Conservation (phyloP, 495 filamentous ascomycete species). For the Bacidia rubella region DNA sequence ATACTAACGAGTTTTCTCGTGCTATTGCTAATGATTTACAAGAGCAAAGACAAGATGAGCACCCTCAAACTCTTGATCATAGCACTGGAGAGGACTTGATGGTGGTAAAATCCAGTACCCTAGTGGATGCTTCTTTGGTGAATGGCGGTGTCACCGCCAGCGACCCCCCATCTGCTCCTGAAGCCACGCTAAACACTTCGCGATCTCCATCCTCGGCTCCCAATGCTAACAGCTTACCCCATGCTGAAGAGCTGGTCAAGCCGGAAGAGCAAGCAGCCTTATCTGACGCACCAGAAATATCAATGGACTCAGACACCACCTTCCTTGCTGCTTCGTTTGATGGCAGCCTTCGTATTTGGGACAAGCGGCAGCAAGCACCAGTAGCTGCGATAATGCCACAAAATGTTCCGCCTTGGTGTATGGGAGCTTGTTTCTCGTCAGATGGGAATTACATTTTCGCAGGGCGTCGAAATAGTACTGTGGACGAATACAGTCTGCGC, state of each 20-base stretch:
- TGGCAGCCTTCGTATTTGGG: slow-evolving; percentile 83
- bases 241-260: slow-evolving; percentile 21
- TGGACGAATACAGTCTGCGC: slow-evolving; percentile 86
- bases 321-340: slow-evolving; percentile 83
- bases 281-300: slow-evolving; percentile 2
- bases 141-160: neutral
- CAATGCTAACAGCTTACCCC: slow-evolving; percentile 36
- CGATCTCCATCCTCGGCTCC: slow-evolving; percentile 6
- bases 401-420: slow-evolving; percentile 88
- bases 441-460: slow-evolving; percentile 94
- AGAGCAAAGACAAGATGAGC: slow-evolving; percentile 28
- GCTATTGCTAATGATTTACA: slow-evolving; percentile 56
- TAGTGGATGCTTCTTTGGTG: slow-evolving; percentile 8
- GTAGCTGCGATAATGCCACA: slow-evolving; percentile 63
- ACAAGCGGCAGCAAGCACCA: slow-evolving; percentile 62
- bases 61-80: slow-evolving; percentile 4
- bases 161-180: neutral
- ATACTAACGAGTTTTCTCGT: slow-evolving; percentile 74
- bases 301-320: slow-evolving; percentile 45
- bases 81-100: slow-evolving; percentile 18
- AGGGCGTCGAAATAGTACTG: slow-evolving; percentile 81
- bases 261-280: slow-evolving; percentile 7
- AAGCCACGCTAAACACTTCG: slow-evolving; percentile 1
- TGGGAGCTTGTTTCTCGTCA: slow-evolving; percentile 94
- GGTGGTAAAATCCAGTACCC: too few species aligned